Base-by-base conservation (phyloP, 805 yeast genomes). In the Lachancea quebecensis region DNA sequence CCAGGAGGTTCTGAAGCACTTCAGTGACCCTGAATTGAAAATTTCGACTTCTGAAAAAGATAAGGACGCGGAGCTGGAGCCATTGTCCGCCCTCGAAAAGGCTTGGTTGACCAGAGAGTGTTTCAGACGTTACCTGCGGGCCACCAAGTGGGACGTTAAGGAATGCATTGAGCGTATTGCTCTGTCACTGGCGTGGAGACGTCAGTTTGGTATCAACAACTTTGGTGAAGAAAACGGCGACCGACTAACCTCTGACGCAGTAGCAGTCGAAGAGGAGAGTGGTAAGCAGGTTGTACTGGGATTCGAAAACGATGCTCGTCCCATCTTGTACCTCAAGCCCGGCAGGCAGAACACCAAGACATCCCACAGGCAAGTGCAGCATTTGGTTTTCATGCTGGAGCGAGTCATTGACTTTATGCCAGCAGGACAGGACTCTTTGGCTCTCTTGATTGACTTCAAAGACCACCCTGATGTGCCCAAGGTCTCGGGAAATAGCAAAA, bases 91-190 rank as follows among this genome's bases (percentile, higher is more conserved):
- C 16, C 68, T 69, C 38, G 99, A 93, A 64, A 84, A 80, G 63
- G 82, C 95, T 0, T 93, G 99, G 99, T 71, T 93, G 45, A 85
- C 97, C 1, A 76, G 84, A 56, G 99, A 93, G 63, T 93, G 99
- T 62, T 72, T 93, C 47, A 66, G 88, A 57, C 77, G 99, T 61
- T 93, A 93, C 62, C 69, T 91, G 45, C 76, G 97, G 45, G 99
- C 99, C 18, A 85, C 96, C 18, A 91, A 88, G 63, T 93, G 99
- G 99, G 73, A 76, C 28, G 73, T 73, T 1, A 65, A 73, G 27
- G 86, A 82, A 10, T 85, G 95, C 34, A 81, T 81, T 41, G 74
- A 75, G 45, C 77, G 99, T 58, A 71, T 93, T 10, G 83, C 79
- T 52, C 77, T 78, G 17, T 82, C 98, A 0, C 53, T 93, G 16